Conservation (phyloP, 768 basidiomycete species). For the Tephrocybe rancida region DNA sequence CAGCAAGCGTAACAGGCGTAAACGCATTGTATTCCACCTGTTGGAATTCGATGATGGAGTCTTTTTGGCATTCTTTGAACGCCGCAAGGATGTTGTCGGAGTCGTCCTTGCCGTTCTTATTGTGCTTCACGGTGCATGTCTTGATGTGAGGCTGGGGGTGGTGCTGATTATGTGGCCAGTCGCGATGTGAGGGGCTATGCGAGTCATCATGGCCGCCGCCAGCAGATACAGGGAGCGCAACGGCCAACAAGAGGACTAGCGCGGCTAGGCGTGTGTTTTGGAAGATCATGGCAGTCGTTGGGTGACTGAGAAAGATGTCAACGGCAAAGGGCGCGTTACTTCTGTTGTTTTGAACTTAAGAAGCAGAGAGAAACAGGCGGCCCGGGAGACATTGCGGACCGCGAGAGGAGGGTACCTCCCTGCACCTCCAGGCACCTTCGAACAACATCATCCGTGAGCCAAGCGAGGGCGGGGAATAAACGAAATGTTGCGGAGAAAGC, state of each 20-base stretch:
- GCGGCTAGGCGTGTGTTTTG: constrained; percentile 10
- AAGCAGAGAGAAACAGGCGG: neutral
- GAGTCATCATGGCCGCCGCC: neutral
- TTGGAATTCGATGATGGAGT: constrained; percentile 36
- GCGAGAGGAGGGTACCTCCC: neutral
- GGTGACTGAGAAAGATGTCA: neutral
- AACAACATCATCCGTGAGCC: neutral
- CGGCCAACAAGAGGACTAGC: neutral
- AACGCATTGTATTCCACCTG: constrained; percentile 36
- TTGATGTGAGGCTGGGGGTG: constrained; percentile 9
- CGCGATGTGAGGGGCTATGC: neutral
- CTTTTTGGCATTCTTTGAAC: constrained; percentile 34
- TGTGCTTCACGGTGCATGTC: constrained; percentile 29
- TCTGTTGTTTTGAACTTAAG: neutral
- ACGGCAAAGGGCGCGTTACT: neutral
- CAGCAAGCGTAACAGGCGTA: constrained; percentile 36
- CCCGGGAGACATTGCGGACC: neutral
- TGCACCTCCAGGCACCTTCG: neutral
- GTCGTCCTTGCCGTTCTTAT: constrained; percentile 33
- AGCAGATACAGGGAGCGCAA: neutral
- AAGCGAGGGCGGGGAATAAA: neutral
- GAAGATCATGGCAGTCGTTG: constrained; percentile 8
- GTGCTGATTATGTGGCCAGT: constrained; percentile 2
- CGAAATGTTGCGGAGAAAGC: neutral
- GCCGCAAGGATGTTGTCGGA: constrained; percentile 34